Evolutionary conservation across 257 asterid species (phyloP).

Genomic region (Agastache rugosa): DNA sequence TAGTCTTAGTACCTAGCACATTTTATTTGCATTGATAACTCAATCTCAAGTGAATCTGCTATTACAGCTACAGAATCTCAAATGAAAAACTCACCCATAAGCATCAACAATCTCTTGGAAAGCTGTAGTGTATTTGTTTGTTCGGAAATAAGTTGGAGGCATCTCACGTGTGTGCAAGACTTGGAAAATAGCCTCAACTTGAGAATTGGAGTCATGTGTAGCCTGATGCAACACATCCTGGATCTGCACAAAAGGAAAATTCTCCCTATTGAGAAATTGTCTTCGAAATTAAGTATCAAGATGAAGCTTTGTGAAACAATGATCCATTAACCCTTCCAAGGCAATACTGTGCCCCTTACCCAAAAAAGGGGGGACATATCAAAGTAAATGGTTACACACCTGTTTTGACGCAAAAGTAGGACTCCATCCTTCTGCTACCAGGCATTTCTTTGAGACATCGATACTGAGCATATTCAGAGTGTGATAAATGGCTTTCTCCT

Average conservation of each 20-base stretch:
- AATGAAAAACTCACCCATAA: constrained; percentile 78
- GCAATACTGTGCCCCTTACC: not conserved
- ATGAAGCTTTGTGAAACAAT: constrained; percentile 23
- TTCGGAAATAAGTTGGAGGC: constrained; percentile 92
- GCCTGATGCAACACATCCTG: constrained; percentile 85
- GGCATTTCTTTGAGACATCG: constrained; percentile 95
- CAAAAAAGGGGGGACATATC: not conserved
- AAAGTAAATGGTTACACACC: constrained; percentile 46
- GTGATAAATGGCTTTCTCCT: constrained; percentile 93
- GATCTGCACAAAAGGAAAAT: constrained; percentile 54
- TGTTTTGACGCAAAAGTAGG: constrained; percentile 91
- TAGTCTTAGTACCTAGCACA: constrained; percentile 13
- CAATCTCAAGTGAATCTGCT: constrained; percentile 10
- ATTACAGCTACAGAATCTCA: not conserved
- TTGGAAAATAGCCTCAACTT: constrained; percentile 92
- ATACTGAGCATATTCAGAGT: constrained; percentile 98
- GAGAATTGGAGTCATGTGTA: constrained; percentile 82
- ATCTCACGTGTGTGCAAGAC: constrained; percentile 86
- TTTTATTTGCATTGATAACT: constrained; percentile 22
- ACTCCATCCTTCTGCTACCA: constrained; percentile 99
- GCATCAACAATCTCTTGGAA: constrained; percentile 97
- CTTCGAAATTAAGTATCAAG: constrained; percentile 22
- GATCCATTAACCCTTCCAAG: constrained; percentile 14
- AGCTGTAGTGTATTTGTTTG: constrained; percentile 90
- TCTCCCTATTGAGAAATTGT: not conserved